A percentile compares a stretch with the other conserved stretches of the same genome.
phyloP scores from a whole-genome alignment of 345 rosid genomes.

The Raphanus sativus region DNA sequence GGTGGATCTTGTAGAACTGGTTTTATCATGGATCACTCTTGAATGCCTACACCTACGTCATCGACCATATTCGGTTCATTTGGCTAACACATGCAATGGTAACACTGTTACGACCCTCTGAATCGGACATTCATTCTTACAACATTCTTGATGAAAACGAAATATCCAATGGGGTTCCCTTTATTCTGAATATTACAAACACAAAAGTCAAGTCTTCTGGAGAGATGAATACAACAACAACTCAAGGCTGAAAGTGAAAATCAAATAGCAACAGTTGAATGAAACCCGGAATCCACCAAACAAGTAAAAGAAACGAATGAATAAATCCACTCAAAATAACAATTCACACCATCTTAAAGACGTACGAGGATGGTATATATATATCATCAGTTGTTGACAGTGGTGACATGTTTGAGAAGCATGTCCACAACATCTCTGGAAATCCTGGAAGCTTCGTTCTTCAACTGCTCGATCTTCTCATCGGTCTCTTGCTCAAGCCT shows the following conservation, averaged over 20 bases:
- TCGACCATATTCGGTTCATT: too few relatives aligned
- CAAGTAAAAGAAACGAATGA: neutral
- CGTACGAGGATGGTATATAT: neutral
- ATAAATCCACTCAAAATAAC: neutral
- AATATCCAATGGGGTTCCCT: neutral
- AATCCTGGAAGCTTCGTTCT: slow-evolving; percentile 57
- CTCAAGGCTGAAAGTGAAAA: slow-evolving; percentile 1
- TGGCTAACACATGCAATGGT: too few relatives aligned
- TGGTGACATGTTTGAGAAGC: slow-evolving; percentile 60
- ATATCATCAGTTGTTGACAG: slow-evolving; percentile 42
- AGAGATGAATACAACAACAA: slow-evolving; percentile 8
- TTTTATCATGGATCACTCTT: too few relatives aligned
- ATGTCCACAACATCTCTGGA: slow-evolving; percentile 59
- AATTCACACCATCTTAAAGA: slow-evolving; percentile 13
- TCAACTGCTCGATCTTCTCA: slow-evolving; percentile 61
- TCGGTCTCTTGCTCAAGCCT: slow-evolving; percentile 80
- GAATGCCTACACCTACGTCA: too few relatives aligned
- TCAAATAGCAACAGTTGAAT: neutral
- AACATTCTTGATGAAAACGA: neutral
- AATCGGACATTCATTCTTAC: neutral
- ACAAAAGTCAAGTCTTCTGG: neutral
- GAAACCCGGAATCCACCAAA: neutral
- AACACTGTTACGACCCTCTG: too few relatives aligned
- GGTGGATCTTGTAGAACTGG: too few relatives aligned
- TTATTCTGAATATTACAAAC: slow-evolving; percentile 29